These are phyloP conservation scores for Hypoxylon intermedium DNA, from an alignment of 495 filamentous ascomycete genomes.

Conservation along the genomic window DNA sequence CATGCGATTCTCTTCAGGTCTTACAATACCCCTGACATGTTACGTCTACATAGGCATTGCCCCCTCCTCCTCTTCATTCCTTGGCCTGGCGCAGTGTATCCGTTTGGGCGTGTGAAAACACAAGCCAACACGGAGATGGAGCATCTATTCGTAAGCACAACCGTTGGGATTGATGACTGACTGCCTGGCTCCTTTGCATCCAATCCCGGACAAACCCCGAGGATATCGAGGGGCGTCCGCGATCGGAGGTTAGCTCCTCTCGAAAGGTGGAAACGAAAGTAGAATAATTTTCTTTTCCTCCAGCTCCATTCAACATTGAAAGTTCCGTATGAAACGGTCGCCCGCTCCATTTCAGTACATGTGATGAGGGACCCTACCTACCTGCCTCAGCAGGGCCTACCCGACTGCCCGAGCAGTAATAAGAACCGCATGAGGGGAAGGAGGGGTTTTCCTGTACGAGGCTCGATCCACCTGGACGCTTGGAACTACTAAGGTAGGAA, in stretches of 20 bases:
- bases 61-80: conserved; percentile 12
- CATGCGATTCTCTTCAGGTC: conserved; percentile 11
- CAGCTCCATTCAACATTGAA: background rate
- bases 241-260: conserved; percentile 17
- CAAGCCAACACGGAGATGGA: no score
- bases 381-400: no score
- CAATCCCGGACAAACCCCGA: conserved; percentile 27
- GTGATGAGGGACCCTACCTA: background rate
- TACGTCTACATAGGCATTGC: conserved; percentile 10
- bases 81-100: conserved; percentile 1
- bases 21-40: conserved; percentile 23
- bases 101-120: no score
- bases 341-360: no score
- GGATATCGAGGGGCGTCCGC: conserved; percentile 10
- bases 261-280: background rate
- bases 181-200: no score
- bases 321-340: conserved; percentile 16
- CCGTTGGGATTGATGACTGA: conserved; percentile 22
- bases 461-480: conserved; percentile 30
- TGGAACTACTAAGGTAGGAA: conserved; percentile 33
- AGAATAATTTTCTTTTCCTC: background rate
- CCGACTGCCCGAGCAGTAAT: background rate
- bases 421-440: conserved; percentile 15
- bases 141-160: conserved; percentile 2
- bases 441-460: conserved; percentile 29